Percentiles rank a stretch among this genome's conserved stretches.
Conservation (phyloP, 495 filamentous ascomycete species). For the Astrocystis sublimbata region DNA sequence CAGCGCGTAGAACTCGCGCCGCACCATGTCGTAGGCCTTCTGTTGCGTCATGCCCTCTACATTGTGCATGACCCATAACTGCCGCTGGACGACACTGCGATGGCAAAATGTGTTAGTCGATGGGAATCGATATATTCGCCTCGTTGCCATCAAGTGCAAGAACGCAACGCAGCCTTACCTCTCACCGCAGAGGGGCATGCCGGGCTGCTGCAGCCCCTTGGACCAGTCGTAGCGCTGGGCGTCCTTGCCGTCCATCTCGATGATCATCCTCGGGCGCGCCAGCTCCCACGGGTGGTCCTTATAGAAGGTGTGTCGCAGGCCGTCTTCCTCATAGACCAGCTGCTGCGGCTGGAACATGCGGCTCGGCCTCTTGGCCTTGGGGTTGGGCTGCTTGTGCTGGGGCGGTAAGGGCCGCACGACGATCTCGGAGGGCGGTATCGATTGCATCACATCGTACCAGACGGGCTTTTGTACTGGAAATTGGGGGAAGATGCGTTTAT, state of each 20-base stretch:
- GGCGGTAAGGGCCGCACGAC: slow-evolving; percentile 68
- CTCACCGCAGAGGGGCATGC: slow-evolving; percentile 80
- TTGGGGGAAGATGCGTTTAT: slow-evolving; percentile 28
- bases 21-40: slow-evolving; percentile 81
- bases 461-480: slow-evolving; percentile 53
- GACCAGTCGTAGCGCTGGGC: slow-evolving; percentile 75
- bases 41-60: slow-evolving; percentile 55
- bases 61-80: slow-evolving; percentile 78
- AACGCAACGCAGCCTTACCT: slow-evolving; percentile 56
- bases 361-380: slow-evolving; percentile 60
- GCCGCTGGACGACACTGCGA: slow-evolving; percentile 86
- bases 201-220: slow-evolving; percentile 69
- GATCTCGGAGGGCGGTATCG: slow-evolving; percentile 78
- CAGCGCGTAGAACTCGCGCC: slow-evolving; percentile 85
- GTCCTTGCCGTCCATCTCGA: slow-evolving; percentile 87
- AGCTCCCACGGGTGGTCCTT: slow-evolving; percentile 96
- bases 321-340: slow-evolving; percentile 84
- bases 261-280: slow-evolving; percentile 78
- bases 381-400: slow-evolving; percentile 54
- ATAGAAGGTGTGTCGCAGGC: slow-evolving; percentile 77
- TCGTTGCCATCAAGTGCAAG: neutral
- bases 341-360: slow-evolving; percentile 75
- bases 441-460: slow-evolving; percentile 74
- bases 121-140: no score
- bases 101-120: slow-evolving; percentile 14